Evolutionary conservation across 441 rosid genomes (phyloP).

Genomic region (Adansonia rubrostipa): DNA sequence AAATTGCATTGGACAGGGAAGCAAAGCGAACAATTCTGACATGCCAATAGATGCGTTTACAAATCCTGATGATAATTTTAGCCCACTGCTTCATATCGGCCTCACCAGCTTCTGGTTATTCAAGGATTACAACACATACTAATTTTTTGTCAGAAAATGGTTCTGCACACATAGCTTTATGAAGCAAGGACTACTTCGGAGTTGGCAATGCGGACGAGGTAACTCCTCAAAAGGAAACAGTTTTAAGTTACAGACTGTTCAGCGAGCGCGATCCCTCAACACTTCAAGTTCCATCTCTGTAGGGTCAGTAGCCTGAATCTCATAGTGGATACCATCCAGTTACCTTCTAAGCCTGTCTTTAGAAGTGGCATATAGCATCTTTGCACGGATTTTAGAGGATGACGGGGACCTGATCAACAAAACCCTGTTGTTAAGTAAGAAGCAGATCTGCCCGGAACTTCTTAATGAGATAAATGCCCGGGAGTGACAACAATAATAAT

Average conservation of each 20-base stretch:
- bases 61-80: too few species aligned
- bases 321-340: conserved; percentile 68
- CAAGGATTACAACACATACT: conserved; percentile 18
- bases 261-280: conserved; percentile 58
- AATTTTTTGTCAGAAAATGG: conserved; percentile 25
- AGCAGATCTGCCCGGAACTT: background rate
- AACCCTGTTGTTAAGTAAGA: background rate
- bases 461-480: background rate
- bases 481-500: background rate
- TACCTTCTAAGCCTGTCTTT: conserved; percentile 61
- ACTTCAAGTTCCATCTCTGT: conserved; percentile 1
- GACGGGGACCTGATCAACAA: conserved; percentile 63
- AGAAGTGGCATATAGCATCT: conserved; percentile 73
- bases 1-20: too few species aligned
- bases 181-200: conserved; percentile 24
- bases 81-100: conserved; percentile 26
- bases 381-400: conserved; percentile 56
- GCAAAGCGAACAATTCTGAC: background rate
- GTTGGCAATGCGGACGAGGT: conserved; percentile 18
- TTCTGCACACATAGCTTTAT: conserved; percentile 20
- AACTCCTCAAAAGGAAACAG: conserved; percentile 17
- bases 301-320: conserved; percentile 42
- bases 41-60: too few species aligned
- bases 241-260: conserved; percentile 14
- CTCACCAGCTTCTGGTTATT: conserved; percentile 31